A percentile compares a stretch with the other conserved stretches of the same genome.
These are phyloP conservation scores for Solanum stenotomum DNA, from an alignment of 257 asterid genomes.

Conservation along the genomic window DNA sequence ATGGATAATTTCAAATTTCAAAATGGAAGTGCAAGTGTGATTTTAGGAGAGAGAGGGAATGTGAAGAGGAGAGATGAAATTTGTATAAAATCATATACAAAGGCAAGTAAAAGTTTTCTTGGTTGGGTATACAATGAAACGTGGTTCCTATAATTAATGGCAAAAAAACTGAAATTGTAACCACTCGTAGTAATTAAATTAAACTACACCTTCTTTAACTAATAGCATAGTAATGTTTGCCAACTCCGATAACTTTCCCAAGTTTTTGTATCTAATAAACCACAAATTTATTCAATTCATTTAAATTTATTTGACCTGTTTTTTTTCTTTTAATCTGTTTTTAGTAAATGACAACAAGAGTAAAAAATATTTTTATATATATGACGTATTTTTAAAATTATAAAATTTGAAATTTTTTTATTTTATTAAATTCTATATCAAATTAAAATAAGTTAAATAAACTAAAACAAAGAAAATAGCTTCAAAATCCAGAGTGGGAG, in stretches of 20 bases:
- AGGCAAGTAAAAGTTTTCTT: not conserved
- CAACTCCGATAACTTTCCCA: not conserved
- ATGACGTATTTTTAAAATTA: too few species aligned
- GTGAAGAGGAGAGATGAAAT: not conserved
- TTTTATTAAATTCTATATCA: not conserved
- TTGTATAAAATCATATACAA: not conserved
- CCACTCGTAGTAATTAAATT: not conserved
- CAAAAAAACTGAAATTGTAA: not conserved
- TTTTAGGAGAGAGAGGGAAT: not conserved
- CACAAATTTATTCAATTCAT: not conserved
- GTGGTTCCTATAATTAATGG: not conserved
- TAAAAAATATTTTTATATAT: too few species aligned
- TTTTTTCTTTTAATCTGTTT: too few species aligned
- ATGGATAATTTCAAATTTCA: too few species aligned
- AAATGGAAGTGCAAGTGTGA: too few species aligned
- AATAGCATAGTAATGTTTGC: not conserved
- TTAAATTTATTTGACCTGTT: not conserved
- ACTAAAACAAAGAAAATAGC: too few species aligned
- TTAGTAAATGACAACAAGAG: too few species aligned
- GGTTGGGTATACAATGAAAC: not conserved
- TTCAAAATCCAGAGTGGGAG: not conserved
- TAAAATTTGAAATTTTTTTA: rapidly evolving
- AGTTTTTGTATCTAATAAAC: not conserved
- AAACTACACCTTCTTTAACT: not conserved
- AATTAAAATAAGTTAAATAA: too few species aligned